Evolutionary conservation across 805 yeast species (phyloP).

Genomic region (Cyberlindnera xylosilytica): DNA sequence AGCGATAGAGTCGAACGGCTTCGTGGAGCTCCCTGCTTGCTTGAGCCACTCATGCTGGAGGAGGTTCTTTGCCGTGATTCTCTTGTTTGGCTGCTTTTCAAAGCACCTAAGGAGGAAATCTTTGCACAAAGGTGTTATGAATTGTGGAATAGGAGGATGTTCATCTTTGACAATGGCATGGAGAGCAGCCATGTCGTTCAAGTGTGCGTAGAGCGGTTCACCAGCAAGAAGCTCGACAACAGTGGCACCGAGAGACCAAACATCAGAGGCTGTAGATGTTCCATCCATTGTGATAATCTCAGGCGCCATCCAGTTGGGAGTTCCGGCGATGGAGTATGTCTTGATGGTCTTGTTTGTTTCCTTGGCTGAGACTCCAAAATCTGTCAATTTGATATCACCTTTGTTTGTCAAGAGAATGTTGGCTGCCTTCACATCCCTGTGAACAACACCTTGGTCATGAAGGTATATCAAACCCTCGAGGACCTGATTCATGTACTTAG

Average conservation of each 20-base stretch:
- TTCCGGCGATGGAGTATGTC: constrained; percentile 67
- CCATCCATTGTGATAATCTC: constrained; percentile 85
- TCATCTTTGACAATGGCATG: constrained; percentile 81
- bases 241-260: constrained; percentile 96
- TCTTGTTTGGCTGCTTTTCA: constrained; percentile 59
- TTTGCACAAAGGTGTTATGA: constrained; percentile 38
- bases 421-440: constrained; percentile 76
- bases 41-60: constrained; percentile 61
- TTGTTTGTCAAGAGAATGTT: constrained; percentile 66
- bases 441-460: constrained; percentile 66
- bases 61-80: constrained; percentile 55
- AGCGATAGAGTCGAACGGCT: constrained; percentile 9
- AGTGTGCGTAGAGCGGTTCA: constrained; percentile 80
- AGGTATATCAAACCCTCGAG: constrained; percentile 61
- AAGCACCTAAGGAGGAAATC: constrained; percentile 69
- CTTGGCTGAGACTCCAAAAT: constrained; percentile 75
- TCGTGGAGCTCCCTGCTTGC: neutral
- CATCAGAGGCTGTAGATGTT: constrained; percentile 83
- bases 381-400: constrained; percentile 68
- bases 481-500: constrained; percentile 65
- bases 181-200: constrained; percentile 73
- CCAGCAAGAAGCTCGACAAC: constrained; percentile 83
- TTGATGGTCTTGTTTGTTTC: constrained; percentile 48
- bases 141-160: constrained; percentile 63
- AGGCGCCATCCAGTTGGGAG: constrained; percentile 99